Evolutionary conservation across 345 rosid genomes (phyloP), one percentile per base, ranked within the genome.

Genomic region (Gossypium mustelinum): DNA sequence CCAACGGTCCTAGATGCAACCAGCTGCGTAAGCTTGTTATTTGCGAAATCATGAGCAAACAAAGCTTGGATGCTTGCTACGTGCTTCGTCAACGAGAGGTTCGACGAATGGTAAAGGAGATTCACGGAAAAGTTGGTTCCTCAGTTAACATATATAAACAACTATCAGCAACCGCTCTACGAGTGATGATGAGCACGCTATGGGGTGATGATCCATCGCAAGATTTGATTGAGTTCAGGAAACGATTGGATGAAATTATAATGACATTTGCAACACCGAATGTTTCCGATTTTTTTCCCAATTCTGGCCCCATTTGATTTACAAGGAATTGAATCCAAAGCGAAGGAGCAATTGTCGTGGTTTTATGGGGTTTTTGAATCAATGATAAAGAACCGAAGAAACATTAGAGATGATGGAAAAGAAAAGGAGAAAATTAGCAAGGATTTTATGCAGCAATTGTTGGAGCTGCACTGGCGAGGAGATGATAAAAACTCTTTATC

Each of bases 231-330:
- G 72, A 68, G 55, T 11, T 47, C 0, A 22, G 3, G 56, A 22
- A 25, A 13, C 9, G 25, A 27, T 27, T 68, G 39, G 72, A 18
- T 54, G 54, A 51, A 7, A 0, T 60, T 60, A 10, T 60, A 1
- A 11, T 14, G 14, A 2, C 29, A 2, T 12, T 27, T 13, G 18
- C 2, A 27, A 10, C 65, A 2, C 65, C 18, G 6, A 27, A 60
- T 2, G 18, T 60, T 25, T 60, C 72, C 1, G 72, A 22, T 68
- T 0, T 68, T 68, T 20, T 24, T 51, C 1, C 56, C 55, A 3
- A 18, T 68, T 68, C 43, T 68, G 0, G 34, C 86, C 0, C 70
- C 85, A 57, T 90, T 90, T 20, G 91, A 88, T 75, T 59, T 59
- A 5, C 64, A 59, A 27, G 52, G 72, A 13, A 14, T 24, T 3